phyloP scores from a whole-genome alignment of 176 grass and related monocot species.

The Eremochloa ophiuroides region DNA sequence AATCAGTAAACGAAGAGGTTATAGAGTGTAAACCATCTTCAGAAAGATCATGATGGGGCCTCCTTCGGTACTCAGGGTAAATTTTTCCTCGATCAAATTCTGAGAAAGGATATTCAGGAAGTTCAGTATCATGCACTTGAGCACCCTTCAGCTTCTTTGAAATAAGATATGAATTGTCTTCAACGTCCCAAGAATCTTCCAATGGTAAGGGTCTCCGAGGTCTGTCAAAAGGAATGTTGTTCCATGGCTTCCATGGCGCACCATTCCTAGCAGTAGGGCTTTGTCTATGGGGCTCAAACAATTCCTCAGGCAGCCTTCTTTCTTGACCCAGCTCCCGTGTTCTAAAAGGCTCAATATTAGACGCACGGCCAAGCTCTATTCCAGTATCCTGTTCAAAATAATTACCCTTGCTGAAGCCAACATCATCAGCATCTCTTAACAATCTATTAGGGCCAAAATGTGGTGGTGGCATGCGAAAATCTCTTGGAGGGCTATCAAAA shows the following conservation, averaged over 20 bases:
- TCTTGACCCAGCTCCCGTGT: conserved; percentile 36
- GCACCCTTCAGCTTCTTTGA: conserved; percentile 52
- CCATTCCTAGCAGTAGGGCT: conserved; percentile 39
- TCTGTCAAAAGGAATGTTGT: conserved; percentile 48
- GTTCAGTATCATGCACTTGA: conserved; percentile 59
- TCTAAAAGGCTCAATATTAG: conserved; percentile 38
- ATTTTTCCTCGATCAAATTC: conserved; percentile 51
- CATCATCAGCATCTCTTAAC: conserved; percentile 35
- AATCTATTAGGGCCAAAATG: conserved; percentile 26
- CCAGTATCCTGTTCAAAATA: conserved; percentile 26
- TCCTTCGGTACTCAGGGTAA: conserved; percentile 37
- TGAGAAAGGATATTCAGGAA: conserved; percentile 87
- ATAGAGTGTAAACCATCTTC: conserved; percentile 32
- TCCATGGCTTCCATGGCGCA: conserved; percentile 51
- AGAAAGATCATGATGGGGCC: conserved; percentile 35
- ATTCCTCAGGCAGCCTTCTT: conserved; percentile 50
- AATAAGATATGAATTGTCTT: conserved; percentile 43
- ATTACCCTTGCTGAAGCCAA: conserved; percentile 37
- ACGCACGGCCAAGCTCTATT: conserved; percentile 21
- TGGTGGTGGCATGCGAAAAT: conserved; percentile 39
- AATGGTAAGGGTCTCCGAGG: conserved; percentile 34
- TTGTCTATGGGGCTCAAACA: conserved; percentile 39
- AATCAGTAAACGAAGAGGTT: conserved; percentile 19
- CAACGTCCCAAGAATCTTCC: conserved; percentile 50
- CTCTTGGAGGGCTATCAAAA: conserved; percentile 48